Base-by-base conservation (phyloP, 768 basidiomycete genomes). In the Termitomyces sp. region DNA sequence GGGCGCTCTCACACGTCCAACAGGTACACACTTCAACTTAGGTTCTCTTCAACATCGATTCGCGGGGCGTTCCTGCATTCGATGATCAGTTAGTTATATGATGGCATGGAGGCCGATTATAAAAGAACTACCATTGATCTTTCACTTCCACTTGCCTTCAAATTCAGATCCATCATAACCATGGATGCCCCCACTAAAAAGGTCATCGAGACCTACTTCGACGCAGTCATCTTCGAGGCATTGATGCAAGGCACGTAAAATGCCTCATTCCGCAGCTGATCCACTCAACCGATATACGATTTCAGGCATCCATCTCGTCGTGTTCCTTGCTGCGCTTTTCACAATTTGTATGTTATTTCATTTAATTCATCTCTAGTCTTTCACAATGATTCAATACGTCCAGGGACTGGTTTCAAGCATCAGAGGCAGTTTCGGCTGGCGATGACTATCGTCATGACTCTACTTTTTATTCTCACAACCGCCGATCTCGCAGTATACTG, bases 401-500 rank as follows among this genome's bases (percentile, higher is more conserved):
- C 17, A 35, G 48, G 48, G 48, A 23, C 34, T 35, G 21, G 16
- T 23, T 23, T 17, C 23, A 14, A 5, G 21, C 10, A 35, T 35
- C 48, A 10, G 34, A 37, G 21, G 34, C 48, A 37, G 32, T 49
- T 35, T 35, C 48, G 48, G 48, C 34, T 12, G 21, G 48, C 21
- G 8, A 49, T 49, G 48, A 49, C 48, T 11, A 4, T 37, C 16
- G 10, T 49, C 29, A 35, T 49, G 48, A 37, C 48, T 17, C 19
- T 49, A 19, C 34, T 49, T 35, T 35, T 49, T 3, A 25, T 25
- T 16, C 2, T 35, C 12, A 41, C 41, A 27, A 55, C 44, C 17
- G 54, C 54, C 14, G 54, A 55, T 19, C 27, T 55, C 27, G 35
- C 44, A 37, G 21, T 38, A 31, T 55, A 17, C 35, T 55, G 54